Evolutionary conservation across 1,284 basidiomycete species (phyloP).

Genomic region (Cystobasidiaceae sp.): DNA sequence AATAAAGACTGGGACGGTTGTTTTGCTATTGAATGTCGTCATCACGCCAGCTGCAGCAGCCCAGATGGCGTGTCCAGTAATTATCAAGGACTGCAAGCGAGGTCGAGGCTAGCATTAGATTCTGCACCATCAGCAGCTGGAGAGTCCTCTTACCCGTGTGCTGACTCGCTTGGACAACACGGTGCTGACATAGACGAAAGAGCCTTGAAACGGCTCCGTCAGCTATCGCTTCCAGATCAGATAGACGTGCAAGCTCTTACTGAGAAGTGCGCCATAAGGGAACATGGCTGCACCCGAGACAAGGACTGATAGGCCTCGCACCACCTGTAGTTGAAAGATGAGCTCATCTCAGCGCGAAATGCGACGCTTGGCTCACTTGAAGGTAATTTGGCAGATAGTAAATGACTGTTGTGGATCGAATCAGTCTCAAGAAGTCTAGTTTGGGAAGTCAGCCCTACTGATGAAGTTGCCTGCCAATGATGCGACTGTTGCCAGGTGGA

Average conservation of each 20-base stretch:
- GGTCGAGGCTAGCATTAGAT: too few species aligned
- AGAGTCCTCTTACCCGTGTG: constrained; percentile 10
- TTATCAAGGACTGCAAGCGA: neutral
- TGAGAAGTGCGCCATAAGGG: neutral
- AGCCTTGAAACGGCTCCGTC: neutral
- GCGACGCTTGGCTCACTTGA: neutral
- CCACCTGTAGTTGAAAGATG: neutral
- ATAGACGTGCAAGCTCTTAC: too few species aligned
- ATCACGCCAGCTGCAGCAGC: constrained; percentile 1
- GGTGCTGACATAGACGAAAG: constrained; percentile 8
- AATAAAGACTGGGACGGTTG: neutral
- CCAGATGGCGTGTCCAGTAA: constrained; percentile 10
- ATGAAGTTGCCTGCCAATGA: constrained; percentile 22
- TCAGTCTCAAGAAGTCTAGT: neutral
- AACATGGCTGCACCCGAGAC: neutral
- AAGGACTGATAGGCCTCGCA: constrained; percentile 4
- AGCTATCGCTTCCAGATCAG: too few species aligned
- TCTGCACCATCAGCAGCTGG: too few species aligned
- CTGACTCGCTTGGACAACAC: neutral
- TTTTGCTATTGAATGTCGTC: neutral
- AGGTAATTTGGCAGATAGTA: neutral
- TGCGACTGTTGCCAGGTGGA: constrained; percentile 6
- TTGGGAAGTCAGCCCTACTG: neutral
- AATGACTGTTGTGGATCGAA: neutral
- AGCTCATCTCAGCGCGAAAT: neutral